Base-by-base conservation (phyloP, 2,329 filamentous ascomycete genomes). In the Cytospora chrysosperma region DNA sequence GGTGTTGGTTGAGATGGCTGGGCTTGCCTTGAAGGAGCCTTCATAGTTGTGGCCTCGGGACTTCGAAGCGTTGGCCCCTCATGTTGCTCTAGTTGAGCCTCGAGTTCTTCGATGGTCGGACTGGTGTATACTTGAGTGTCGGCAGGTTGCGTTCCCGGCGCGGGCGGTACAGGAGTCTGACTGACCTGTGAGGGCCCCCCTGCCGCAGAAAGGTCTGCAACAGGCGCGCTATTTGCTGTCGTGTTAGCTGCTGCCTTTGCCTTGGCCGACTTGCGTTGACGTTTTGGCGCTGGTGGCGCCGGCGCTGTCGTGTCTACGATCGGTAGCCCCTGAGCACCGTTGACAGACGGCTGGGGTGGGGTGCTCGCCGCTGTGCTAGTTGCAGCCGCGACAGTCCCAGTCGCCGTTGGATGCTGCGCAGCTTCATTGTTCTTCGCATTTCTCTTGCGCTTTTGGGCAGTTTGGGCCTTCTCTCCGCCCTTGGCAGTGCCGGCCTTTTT, bases 221-320 rank as follows among this genome's bases (percentile, higher is more conserved):
- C 56, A 19, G 66, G 64, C 3, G 61, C 55, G 19, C 37, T 61
- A 50, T 63, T 56, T 61, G 61, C n/a, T 59, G 63, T 55, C 64
- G 67, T 50, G 19, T 61, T 65, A 53, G 74, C 59, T 64, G 65
- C 55, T 34, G 65, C 17, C 57, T 66, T 69, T 19, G 72, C 51
- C 17, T 74, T 73, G 54, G 73, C 76, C 21, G 70, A 70, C 61
- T 77, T 79, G 15, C 76, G 71, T 60, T 76, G 75, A 32, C 75
- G 72, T 63, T 79, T 80, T 2, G 75, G 64, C 49, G 73, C 68
- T 15, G 76, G 74, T 1, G 69, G 64, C 40, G 68, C 64, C 17
- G 68, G 63, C 17, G 68, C 67, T 49, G 64, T 62, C 32, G 63
- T 66, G 24, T 70, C 70, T 61, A 28, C 60, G 32, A 43, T 52